Evolutionary conservation across 75 land plant genomes (phyloP), one percentile per base, ranked within the genome.

Genomic region (Pinus tabuliformis): DNA sequence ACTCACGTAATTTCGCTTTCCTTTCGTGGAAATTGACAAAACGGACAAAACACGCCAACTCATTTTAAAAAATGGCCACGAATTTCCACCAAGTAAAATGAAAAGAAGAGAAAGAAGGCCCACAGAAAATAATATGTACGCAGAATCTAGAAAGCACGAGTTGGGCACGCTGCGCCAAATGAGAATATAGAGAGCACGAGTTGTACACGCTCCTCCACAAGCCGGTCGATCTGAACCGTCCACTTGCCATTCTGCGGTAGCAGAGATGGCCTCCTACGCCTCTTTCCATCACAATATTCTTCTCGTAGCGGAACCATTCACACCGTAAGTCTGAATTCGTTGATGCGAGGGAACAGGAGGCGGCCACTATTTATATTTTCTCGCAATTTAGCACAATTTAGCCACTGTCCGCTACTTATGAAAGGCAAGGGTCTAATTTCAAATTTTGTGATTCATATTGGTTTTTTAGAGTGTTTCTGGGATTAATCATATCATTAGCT

Each of bases 121-220:
- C 12, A 9, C 12, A 49, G 11, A 11, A 49, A 1, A 8, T 49
- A 64, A 39, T 68, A 37, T 39, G 11, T 42, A 1, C 2, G 33
- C 2, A 33, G 33, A 33, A 33, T 42, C 54, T 8, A 33, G 33
- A 33, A 2, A 33, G 33, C 33, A 33, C 33, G 33, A 33, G 33
- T 33, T 33, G 33, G 33, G 33, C 33, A 33, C 33, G 33, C 33
- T 33, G 1, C 33, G 33, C 2, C 33, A 33, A 33, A 33, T 2
- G 14, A 8, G 72, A 68, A 42, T 68, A 52, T 39, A 37, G 14
- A 42, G 18, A 68, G 54, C 72, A 68, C 52, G 72, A 68, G 72
- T n/a, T 22, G 13, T 3, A 22, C 72, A 68, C 72, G 72, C 72
- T 68, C 49, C 72, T 5, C 0, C 72, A 68, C 72, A 45, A 0